Evolutionary conservation across 305 asterid genomes (phyloP).

Genomic region (Ruellia speciosa): DNA sequence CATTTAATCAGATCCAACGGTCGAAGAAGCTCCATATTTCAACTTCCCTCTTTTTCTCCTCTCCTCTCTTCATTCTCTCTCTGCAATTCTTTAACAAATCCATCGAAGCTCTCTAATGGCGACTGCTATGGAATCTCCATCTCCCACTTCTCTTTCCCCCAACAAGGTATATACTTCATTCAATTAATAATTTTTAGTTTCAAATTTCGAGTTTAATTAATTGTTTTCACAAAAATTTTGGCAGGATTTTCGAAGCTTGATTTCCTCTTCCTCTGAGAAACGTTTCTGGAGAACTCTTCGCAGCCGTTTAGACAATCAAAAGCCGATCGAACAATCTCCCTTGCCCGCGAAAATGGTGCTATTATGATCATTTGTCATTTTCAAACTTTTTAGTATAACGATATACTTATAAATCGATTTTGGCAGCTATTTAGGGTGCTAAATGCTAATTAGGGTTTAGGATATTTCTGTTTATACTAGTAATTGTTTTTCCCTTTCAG

Average conservation of each 20-base stretch:
- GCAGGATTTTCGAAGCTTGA: conserved; percentile 43
- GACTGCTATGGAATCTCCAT: conserved; percentile 44
- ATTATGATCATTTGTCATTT: background rate
- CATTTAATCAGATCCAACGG: no score
- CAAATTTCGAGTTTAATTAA: no score
- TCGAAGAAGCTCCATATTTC: background rate
- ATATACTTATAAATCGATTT: no score
- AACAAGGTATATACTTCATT: conserved; percentile 32
- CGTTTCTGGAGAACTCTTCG: conserved; percentile 77
- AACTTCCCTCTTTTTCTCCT: background rate
- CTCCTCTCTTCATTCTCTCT: conserved; percentile 25
- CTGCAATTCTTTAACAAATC: conserved; percentile 22
- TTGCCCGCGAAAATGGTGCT: conserved; percentile 26
- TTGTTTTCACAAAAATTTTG: background rate
- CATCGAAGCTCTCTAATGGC: conserved; percentile 50
- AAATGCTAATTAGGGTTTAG: background rate
- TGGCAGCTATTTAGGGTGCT: no score
- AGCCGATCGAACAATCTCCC: conserved; percentile 27
- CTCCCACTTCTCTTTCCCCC: conserved; percentile 40
- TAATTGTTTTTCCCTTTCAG: background rate
- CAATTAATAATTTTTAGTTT: no score
- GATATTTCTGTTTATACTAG: background rate
- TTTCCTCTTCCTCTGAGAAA: conserved; percentile 55
- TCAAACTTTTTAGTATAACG: no score
- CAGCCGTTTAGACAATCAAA: conserved; percentile 54